Evolutionary conservation across 108 stramenopile species (phyloP), one percentile per base, ranked within the genome.

Genomic region (Nitzschia sp.): DNA sequence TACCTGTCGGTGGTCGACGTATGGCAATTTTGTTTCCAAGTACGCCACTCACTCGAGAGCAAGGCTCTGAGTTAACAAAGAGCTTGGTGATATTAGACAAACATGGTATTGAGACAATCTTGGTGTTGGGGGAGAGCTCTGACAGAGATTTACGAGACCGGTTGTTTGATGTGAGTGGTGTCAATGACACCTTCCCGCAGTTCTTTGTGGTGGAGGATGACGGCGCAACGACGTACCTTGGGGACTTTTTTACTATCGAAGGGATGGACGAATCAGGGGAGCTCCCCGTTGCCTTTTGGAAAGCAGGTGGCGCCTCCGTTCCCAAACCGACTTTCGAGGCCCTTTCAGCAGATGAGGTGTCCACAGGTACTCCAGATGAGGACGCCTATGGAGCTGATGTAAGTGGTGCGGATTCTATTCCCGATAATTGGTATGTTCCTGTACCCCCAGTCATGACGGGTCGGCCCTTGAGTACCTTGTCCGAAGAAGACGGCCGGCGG

Each of bases 151-250:
- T 54, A 42, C 75, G 91, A 21, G 75, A 88, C 60, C 51, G 71
- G 34, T 65, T 92, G 39, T 88, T 88, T 53, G 73, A 53, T 1
- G 77, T 88, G 10, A 88, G 86, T 63, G 88, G 88, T 1, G 41
- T 78, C 10, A 54, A 81, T 9, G 88, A 66, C 24, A 69, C 79
- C 22, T 90, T 82, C 72, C 89, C 89, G 1, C 89, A 90, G 56
- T 87, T 90, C 60, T 90, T 87, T 64, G 72, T 87, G 25, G 69
- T 79, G 26, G 58, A 80, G 50, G 57, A 59, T 22, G 80, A 85
- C 44, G 52, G 44, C 40, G 50, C 39, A 14, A 79, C 81, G 37
- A 66, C 70, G 9, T 72, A 58, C 43, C 56, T 71, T 15, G 77
- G 77, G 8, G 54, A 63, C 21, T 67, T 56, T 12, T 41, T 60